Base-by-base conservation (phyloP, 768 basidiomycete genomes). In the Agrocybe praecox region DNA sequence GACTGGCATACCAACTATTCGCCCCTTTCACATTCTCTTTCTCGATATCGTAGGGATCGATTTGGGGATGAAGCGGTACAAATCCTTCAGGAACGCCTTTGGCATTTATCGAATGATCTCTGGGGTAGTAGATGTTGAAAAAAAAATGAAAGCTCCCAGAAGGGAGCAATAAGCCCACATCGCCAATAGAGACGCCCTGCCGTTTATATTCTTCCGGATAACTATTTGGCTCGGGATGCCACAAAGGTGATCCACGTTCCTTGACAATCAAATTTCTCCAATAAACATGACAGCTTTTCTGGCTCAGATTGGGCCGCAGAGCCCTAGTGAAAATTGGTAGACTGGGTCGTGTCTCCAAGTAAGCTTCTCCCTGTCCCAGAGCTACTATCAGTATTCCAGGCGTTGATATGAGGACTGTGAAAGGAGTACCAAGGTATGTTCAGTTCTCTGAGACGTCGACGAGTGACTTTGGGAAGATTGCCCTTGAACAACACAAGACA, bases 131-230 rank as follows among this genome's bases (percentile, higher is more conserved):
- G 18, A 59, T 51, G 32, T 62, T 62, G 40, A 62, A 62, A 3
- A 59, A 44, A 18, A 62, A 62, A n/a, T 52, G 36, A 17, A 62
- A 56, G 8, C 42, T 49, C 14, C 58, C 58, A 42, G 33, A 26
- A 9, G 43, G 33, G 6, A 53, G 46, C 34, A 62, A 21, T 22
- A 59, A 47, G 4, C 57, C 54, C 15, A 62, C 61, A 40, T 62
- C 61, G 12, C 61, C 61, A 15, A 59, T 56, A 2, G n/a, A 32
- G 7, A 56, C 52, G 10, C 61, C 61, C 26, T 26, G 17, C 7
- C 22, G 14, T 17, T 50, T 49, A 19, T 62, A 59, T 8, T 6
- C 32, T 2, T 17, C 29, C 3, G 49, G 52, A 21, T 8, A 18
- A 46, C 32, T 40, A n/a, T 50, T 59, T 6, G 58, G 61, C 23